phyloP scores from a whole-genome alignment of 108 stramenopile genomes.

The Licmophora abbreviata region DNA sequence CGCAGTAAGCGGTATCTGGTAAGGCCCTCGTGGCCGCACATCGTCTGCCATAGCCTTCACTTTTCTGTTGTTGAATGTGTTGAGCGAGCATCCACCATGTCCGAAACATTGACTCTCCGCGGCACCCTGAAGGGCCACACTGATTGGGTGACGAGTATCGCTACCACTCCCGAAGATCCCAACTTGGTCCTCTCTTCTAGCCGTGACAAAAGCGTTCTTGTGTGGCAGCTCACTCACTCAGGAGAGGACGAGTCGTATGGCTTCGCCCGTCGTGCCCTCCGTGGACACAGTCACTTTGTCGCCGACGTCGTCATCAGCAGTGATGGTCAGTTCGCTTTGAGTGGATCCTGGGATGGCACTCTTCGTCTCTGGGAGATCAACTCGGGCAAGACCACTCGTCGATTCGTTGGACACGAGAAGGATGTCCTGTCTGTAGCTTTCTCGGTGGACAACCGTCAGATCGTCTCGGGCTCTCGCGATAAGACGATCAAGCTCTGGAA shows the following conservation, averaged over 20 bases:
- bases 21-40: too few relatives aligned
- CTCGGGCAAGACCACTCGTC: conserved; percentile 94
- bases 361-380: conserved; percentile 98
- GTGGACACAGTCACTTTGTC: conserved; percentile 99
- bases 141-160: conserved; percentile 99
- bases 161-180: conserved; percentile 96
- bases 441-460: conserved; percentile 98
- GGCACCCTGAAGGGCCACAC: conserved; percentile 90
- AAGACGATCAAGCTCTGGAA: conserved; percentile 99
- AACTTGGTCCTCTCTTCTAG: conserved; percentile 95
- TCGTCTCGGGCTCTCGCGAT: conserved; percentile 97
- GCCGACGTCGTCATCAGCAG: conserved; percentile 93
- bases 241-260: conserved; percentile 83
- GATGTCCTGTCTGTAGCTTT: conserved; percentile 98
- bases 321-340: conserved; percentile 96
- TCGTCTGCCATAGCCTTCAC: too few relatives aligned
- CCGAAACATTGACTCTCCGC: conserved; percentile 89
- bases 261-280: conserved; percentile 91
- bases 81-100: conserved; percentile 75
- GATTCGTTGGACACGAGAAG: conserved; percentile 98
- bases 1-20: too few relatives aligned
- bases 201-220: conserved; percentile 96
- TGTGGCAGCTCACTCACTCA: conserved; percentile 87
- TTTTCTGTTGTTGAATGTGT: too few relatives aligned
- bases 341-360: conserved; percentile 97